A percentile compares a stretch with the other conserved stretches of the same genome.
Conservation (phyloP, 148 eudicot genomes). For the Euryodendron excelsum region DNA sequence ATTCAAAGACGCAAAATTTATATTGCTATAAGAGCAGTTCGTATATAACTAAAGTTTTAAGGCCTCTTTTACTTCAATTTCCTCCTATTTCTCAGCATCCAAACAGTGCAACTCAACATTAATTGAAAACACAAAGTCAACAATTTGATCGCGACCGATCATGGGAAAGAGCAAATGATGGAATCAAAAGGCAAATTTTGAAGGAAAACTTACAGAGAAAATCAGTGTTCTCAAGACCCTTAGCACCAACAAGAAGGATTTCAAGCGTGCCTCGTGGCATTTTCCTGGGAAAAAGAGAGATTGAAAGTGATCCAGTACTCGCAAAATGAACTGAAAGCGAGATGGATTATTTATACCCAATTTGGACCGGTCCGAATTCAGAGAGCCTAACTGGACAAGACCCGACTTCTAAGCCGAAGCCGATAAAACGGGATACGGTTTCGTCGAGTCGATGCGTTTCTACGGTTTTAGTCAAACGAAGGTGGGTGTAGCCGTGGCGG, state of each 20-base stretch:
- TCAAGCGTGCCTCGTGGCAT: slow-evolving; percentile 40
- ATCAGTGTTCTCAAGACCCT: slow-evolving; percentile 54
- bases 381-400: no score
- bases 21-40: background rate
- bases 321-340: no score
- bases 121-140: background rate
- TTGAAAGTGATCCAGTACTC: background rate
- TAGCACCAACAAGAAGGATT: slow-evolving; percentile 47
- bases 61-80: background rate
- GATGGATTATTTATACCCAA: no score
- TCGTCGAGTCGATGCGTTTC: no score
- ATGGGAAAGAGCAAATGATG: no score
- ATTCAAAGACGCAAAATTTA: background rate
- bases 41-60: background rate
- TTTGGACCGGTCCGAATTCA: no score
- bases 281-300: background rate
- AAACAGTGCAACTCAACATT: background rate
- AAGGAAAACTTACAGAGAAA: slow-evolving; percentile 39
- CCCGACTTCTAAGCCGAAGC: no score
- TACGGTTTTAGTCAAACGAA: no score
- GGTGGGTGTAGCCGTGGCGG: no score
- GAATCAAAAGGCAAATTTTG: background rate
- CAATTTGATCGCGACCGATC: background rate
- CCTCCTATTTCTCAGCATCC: background rate
- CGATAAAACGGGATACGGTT: no score